These are phyloP conservation scores for Thozetella sp. DNA, from an alignment of 495 filamentous ascomycete genomes.

Conservation along the genomic window DNA sequence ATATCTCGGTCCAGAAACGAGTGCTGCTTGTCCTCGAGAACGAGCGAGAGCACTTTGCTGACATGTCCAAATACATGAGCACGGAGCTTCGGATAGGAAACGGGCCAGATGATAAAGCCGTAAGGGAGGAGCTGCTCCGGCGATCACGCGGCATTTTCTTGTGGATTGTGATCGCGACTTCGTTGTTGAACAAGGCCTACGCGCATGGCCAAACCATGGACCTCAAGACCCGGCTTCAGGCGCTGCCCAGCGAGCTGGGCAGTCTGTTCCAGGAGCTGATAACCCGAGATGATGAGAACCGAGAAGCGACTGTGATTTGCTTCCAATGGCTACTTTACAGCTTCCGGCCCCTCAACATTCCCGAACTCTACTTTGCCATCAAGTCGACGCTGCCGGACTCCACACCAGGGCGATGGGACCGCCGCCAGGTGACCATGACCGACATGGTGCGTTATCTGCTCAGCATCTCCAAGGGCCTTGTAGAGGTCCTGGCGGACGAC, in stretches of 20 bases:
- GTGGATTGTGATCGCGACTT: not conserved
- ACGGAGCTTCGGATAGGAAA: constrained; percentile 2
- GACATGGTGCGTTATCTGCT: too few relatives aligned
- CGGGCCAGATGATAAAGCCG: constrained; percentile 24
- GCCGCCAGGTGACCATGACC: too few relatives aligned
- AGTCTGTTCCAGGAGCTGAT: not conserved
- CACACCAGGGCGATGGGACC: too few relatives aligned
- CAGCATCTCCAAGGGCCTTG: too few relatives aligned
- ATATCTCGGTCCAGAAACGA: constrained; percentile 16
- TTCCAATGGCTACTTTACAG: too few relatives aligned
- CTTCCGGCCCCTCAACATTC: too few relatives aligned
- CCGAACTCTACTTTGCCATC: too few relatives aligned
- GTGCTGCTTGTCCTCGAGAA: constrained; percentile 17
- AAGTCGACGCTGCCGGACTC: too few relatives aligned
- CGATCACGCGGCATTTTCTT: not conserved
- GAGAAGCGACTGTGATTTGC: too few relatives aligned
- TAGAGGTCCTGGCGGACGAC: too few relatives aligned
- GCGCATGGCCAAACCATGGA: not conserved
- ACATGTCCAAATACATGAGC: not conserved
- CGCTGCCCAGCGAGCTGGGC: not conserved
- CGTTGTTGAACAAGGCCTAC: not conserved
- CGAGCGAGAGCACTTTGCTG: constrained; percentile 8
- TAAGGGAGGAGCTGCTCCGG: too few relatives aligned
- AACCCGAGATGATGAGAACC: not conserved
- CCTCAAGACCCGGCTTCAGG: not conserved